phyloP scores from a whole-genome alignment of 257 asterid species.

The Catharanthus roseus region DNA sequence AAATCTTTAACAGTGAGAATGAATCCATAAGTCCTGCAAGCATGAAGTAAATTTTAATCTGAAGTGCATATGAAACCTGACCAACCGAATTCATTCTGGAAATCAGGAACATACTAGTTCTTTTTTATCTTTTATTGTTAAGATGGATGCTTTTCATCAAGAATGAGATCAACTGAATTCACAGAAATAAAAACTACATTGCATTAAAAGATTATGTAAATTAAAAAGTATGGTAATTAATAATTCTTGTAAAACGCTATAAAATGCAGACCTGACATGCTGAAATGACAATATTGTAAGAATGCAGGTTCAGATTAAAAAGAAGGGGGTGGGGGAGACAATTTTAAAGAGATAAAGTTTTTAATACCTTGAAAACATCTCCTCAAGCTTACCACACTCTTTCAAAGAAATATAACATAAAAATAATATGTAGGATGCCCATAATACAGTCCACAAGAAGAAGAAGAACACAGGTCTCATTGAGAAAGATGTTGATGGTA shows the following conservation, averaged over 20 bases:
- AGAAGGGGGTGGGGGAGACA: background rate
- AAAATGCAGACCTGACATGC: background rate
- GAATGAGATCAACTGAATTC: background rate
- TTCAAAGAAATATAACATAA: slow-evolving; percentile 66
- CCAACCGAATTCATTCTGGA: background rate
- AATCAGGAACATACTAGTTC: background rate
- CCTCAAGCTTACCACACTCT: slow-evolving; percentile 69
- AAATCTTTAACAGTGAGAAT: slow-evolving; percentile 77
- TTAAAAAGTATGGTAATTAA: background rate
- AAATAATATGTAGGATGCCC: slow-evolving; percentile 57
- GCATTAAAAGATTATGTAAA: background rate
- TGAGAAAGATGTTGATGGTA: slow-evolving; percentile 33
- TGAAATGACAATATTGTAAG: background rate
- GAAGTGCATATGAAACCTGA: background rate
- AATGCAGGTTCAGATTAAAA: background rate
- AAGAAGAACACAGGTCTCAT: slow-evolving; percentile 57
- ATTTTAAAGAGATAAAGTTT: slow-evolving; percentile 2
- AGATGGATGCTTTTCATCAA: background rate
- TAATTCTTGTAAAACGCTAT: background rate
- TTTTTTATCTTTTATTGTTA: too few species aligned
- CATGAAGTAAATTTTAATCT: background rate
- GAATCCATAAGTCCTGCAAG: slow-evolving; percentile 88
- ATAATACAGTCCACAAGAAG: slow-evolving; percentile 62
- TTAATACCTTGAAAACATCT: slow-evolving; percentile 85
- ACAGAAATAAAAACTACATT: background rate